A percentile compares a stretch with the other conserved stretches of the same genome.
Evolutionary conservation across 2,329 filamentous ascomycete genomes (phyloP).

Genomic region (Albophoma yamanashiensis): DNA sequence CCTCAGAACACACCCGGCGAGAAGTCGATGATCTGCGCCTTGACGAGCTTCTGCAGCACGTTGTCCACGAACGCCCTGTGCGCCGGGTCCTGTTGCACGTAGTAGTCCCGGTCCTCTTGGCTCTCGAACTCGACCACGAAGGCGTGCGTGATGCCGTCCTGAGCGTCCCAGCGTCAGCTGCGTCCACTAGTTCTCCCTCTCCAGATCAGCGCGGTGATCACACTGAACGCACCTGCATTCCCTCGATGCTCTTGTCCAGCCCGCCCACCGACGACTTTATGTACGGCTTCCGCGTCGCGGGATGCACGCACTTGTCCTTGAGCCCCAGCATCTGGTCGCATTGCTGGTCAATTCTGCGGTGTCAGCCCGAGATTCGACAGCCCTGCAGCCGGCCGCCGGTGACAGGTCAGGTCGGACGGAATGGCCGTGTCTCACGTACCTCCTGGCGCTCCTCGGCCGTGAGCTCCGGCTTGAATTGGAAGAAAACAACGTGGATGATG

Average conservation of each 20-base stretch:
- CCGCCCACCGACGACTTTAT: conserved; percentile 49
- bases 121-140: conserved; percentile 59
- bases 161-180: neutral
- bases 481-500: conserved; percentile 10
- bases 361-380: neutral
- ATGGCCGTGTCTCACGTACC: conserved; percentile 1
- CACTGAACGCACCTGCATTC: conserved; percentile 34
- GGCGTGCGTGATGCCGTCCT: conserved; percentile 54
- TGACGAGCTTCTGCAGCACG: conserved; percentile 33
- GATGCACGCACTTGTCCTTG: conserved; percentile 49
- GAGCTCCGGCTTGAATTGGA: conserved; percentile 9
- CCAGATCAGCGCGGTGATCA: rapidly evolving
- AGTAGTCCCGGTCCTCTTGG: conserved; percentile 55
- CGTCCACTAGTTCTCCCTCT: too few relatives aligned
- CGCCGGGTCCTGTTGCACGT: conserved; percentile 51
- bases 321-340: conserved; percentile 31
- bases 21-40: conserved; percentile 50
- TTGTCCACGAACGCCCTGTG: conserved; percentile 48
- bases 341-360: neutral
- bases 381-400: neutral
- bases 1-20: conserved; percentile 28
- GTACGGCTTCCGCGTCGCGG: conserved; percentile 46
- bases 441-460: conserved; percentile 2
- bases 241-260: conserved; percentile 49
- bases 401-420: neutral